Evolutionary conservation across 805 yeast species (phyloP).

Genomic region (Myxozyma melibiosi): DNA sequence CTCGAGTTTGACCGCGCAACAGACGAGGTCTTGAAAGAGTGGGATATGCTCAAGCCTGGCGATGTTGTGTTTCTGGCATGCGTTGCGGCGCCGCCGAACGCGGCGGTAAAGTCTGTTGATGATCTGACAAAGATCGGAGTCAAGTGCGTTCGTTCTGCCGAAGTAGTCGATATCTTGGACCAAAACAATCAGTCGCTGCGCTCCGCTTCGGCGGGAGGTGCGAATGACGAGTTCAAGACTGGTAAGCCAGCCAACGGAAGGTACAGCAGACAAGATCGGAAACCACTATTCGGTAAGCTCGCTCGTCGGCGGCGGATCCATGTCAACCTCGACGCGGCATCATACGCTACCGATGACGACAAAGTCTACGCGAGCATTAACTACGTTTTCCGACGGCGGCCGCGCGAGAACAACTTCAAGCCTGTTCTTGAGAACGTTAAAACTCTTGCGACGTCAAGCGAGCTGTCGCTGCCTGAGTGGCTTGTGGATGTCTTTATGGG

Average conservation of each 20-base stretch:
- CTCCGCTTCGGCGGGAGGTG: not conserved
- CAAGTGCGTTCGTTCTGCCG: constrained; percentile 35
- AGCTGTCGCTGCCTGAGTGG: constrained; percentile 43
- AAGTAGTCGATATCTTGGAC: constrained; percentile 37
- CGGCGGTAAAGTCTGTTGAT: constrained; percentile 8
- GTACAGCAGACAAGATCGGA: constrained; percentile 17
- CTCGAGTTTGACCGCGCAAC: constrained; percentile 31
- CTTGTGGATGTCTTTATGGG: constrained; percentile 41
- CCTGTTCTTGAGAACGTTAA: constrained; percentile 32
- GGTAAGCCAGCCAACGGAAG: too few relatives aligned
- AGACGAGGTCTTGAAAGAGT: constrained; percentile 32
- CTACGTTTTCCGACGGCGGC: constrained; percentile 38
- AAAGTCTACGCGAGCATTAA: constrained; percentile 33
- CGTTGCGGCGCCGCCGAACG: constrained; percentile 30
- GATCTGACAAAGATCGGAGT: constrained; percentile 35
- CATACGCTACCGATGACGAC: constrained; percentile 12
- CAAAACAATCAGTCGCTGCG: constrained; percentile 22
- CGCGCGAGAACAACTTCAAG: constrained; percentile 35
- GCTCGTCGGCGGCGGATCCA: constrained; percentile 31
- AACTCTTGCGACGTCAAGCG: constrained; percentile 11
- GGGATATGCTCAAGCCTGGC: constrained; percentile 38
- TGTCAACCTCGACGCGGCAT: constrained; percentile 35
- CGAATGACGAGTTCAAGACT: constrained; percentile 4
- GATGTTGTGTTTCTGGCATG: constrained; percentile 38
- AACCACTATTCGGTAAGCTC: constrained; percentile 16